Base-by-base conservation (phyloP, 179 eudicot genomes). In the Amaranthus tricolor region DNA sequence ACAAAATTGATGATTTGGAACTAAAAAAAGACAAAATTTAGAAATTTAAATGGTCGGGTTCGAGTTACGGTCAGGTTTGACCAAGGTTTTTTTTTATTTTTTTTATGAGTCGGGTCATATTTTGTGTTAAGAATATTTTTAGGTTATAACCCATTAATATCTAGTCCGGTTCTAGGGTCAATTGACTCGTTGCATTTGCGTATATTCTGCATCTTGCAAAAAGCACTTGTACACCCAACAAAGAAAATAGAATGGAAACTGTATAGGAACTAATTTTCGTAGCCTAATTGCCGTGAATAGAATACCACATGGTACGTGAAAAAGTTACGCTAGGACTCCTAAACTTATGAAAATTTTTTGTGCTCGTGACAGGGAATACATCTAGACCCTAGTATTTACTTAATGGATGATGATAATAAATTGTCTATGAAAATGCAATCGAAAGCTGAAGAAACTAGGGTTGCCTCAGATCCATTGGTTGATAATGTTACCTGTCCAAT, bases 311-410 rank as follows among this genome's bases (percentile, higher is more conserved):
- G 2, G 40, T 31, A 31, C 40, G 1, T 48, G 43, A 63, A 65
- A 45, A 20, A 54, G 12, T 45, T 50, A n/a, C 50, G 66, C 51
- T 51, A 49, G 17, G 62, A 67, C 62, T 72, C 50, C 67, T 19
- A 0, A 53, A n/a, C 63, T 16, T 52, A 66, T 13, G 6, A 62
- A 45, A n/a, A 65, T 76, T 75, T 31, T 68, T 69, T 75, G 59
- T 72, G 47, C 61, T 58, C 62, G 72, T 76, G 49, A 49, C 93
- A 95, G 99, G 99, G 99, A 73, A 88, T 89, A 80, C 98, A 95
- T 86, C 80, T 95, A 79, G 99, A 95, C 87, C 99, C 99, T 50
- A 95, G 97, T 78, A 95, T 95, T 73, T 95, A 95, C 78, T 86
- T 95, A 65, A 95, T 95, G 97, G 93, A 95, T 77, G 97, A 91